Base-by-base conservation (phyloP, 2,329 filamentous ascomycete species). In the Ascomycota sp. region DNA sequence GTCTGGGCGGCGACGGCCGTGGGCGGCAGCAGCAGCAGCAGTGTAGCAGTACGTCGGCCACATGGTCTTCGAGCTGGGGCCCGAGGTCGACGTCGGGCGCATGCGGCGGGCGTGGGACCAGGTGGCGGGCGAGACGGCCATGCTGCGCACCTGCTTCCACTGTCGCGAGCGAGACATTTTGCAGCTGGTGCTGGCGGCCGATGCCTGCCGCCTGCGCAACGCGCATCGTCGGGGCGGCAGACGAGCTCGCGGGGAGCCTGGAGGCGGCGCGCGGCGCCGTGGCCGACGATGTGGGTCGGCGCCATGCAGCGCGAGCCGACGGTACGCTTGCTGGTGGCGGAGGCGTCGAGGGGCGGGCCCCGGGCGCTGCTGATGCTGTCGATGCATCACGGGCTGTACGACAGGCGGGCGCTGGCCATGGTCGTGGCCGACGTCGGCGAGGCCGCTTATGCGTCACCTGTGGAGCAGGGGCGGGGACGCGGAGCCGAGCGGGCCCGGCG, bases 331-430 rank as follows among this genome's bases (percentile, higher is more conserved):
- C 30, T 44, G 50, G 17, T 35, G 37, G 11, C 33, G 20, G 1
- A 20, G 32, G 17, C 21, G 7, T 10, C 21, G 21, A 23, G 10
- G 21, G 21, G 10, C 43, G 25, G 10, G 13, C 21, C 12, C 21
- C 20, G 10, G 44, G 9, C 48, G 10, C 33, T 52, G 4, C 40
- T 45, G 22, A 41, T 37, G 32, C 31, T 53, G 10, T 43, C 46
- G 4, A 45, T 53, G n/a, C 48, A 52, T 30, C 51, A 54, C 28
- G 38, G 47, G 10, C 41, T 54, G 3, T 54, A 53, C 30, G 51
- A 54, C 33, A 46, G 40, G 6, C 42, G 46, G 22, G 48, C 48
- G 2, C 40, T 54, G 11, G 33, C 39, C 1, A 41, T 53, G 43
- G 30, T 53, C 20, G 29, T 53, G 20, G 39, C 46, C 3, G 48